Evolutionary conservation across 768 basidiomycete species (phyloP), one percentile per base, ranked within the genome.

Genomic region (Galerina sulciceps): DNA sequence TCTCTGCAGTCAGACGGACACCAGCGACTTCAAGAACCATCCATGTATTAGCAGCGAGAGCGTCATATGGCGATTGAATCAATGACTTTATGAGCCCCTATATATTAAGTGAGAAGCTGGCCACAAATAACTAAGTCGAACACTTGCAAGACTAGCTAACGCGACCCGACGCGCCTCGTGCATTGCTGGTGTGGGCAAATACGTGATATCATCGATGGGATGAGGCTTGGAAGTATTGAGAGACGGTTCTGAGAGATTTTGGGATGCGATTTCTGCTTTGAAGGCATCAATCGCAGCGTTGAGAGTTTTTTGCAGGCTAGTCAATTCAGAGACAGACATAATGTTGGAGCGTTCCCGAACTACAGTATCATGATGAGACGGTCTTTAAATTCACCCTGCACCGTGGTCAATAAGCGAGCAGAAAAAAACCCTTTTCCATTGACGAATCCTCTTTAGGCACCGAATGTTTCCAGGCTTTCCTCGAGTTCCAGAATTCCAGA

Each of bases 251-350:
- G 73, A 62, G 11, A 77, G 65, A 47, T 71, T 67, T 51, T 74
- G 74, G 17, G 72, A 69, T 20, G 68, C 68, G 26, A 76, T 66
- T 60, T 76, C 77, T 8, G 72, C 71, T 61, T 76, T 76, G 69
- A 76, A 75, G 23, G 65, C 64, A 53, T 78, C 75, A 42, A 78
- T 71, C 11, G 77, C 77, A 37, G 56, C 63, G 53, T 76, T 78
- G 57, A 78, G 72, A 37, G 77, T 76, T 50, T 66, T 68, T 61
- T 76, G 76, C 34, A 78, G 72, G 63, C 73, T 74, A 41, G 71
- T 70, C 40, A 78, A 64, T 65, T 78, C 76, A 42, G 77, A 76
- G 48, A 72, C 13, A 49, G 73, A 72, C 71, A 73, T 73, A 20
- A 38, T 37, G 51, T n/a, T 47, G 20, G 45, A 34, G 42, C 36